Evolutionary conservation across 176 grass and related monocot species (phyloP), one percentile per base, ranked within the genome.

Genomic region (Oryza glaberrima): DNA sequence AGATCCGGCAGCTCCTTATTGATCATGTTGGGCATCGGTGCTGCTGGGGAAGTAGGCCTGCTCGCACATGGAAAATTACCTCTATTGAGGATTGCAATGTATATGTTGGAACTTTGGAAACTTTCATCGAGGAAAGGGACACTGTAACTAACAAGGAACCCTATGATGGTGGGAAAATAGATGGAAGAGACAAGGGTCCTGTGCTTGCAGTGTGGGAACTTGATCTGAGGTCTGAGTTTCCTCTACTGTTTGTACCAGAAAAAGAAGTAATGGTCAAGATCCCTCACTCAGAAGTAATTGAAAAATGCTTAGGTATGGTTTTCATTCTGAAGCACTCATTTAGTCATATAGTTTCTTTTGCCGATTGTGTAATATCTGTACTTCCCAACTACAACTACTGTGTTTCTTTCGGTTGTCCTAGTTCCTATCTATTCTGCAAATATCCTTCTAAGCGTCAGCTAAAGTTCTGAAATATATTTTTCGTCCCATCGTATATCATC

Each of bases 21-120:
- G 77, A 90, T 75, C 91, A 98, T 89, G 88, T 98, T 41, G 91
- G 93, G 4, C 91, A 98, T 89, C 86, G 81, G 65, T 98, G 85
- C 77, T 98, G 96, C 77, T 98, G 96, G 96, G 93, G 91, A 89
- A 95, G 89, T 66, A 80, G 84, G 54, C 93, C 96, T 85, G 96
- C 91, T 58, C 89, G 89, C 14, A 94, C 60, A 75, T 98, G 96
- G 96, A 82, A 93, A 68, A 98, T 98, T 79, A 75, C 52, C 70
- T 87, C 93, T 11, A 84, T 95, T 22, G 93, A 95, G 61, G 89
- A 98, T 68, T 95, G 93, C 70, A 89, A 90, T 26, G 93, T 95
- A 38, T 98, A 94, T 85, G 89, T 95, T 76, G 96, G 96, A 69
- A 98, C 88, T 60, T 73, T 98, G 60, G 96, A 98, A 90, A 95